phyloP scores from a whole-genome alignment of 2,329 filamentous ascomycete species.

The Aspergillus jensenii region DNA sequence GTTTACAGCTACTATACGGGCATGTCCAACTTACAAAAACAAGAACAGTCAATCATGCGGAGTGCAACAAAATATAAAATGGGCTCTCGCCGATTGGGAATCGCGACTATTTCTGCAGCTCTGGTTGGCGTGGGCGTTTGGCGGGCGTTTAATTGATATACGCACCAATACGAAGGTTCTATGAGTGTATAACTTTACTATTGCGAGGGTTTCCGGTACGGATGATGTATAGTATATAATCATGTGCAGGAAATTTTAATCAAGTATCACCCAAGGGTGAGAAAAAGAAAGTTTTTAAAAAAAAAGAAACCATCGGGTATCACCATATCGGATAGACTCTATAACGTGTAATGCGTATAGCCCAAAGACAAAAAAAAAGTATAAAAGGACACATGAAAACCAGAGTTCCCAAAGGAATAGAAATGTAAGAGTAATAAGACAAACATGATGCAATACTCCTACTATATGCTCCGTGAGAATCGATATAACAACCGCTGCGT shows the following conservation, averaged over 20 bases:
- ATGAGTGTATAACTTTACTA: slow-evolving; percentile 1
- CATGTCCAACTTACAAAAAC: slow-evolving; percentile 67
- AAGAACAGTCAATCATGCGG: slow-evolving; percentile 61
- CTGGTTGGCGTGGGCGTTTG: slow-evolving; percentile 71
- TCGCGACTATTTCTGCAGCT: slow-evolving; percentile 65
- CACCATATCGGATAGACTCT: slow-evolving; percentile 35
- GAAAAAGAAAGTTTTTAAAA: not conserved
- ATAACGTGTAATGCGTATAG: slow-evolving; percentile 30
- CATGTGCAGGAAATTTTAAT: slow-evolving; percentile 12
- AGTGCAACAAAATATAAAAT: slow-evolving; percentile 72
- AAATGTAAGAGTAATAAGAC: slow-evolving; percentile 18
- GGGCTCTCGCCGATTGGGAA: slow-evolving; percentile 66
- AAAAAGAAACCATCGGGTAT: slow-evolving; percentile 36
- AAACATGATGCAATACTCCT: slow-evolving; percentile 33
- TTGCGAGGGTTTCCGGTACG: not conserved
- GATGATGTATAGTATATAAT: not conserved
- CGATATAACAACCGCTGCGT: slow-evolving; percentile 30
- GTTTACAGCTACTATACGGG: slow-evolving; percentile 77
- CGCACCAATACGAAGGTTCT: not conserved
- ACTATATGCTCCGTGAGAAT: slow-evolving; percentile 31
- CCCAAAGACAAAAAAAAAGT: slow-evolving; percentile 12
- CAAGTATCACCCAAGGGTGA: slow-evolving; percentile 4
- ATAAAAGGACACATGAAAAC: slow-evolving; percentile 3
- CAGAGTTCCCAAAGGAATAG: slow-evolving; percentile 3
- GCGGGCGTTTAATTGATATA: slow-evolving; percentile 58